These are phyloP conservation scores for Hypoxylon sp. DNA, from an alignment of 2,329 filamentous ascomycete species.

Conservation along the genomic window DNA sequence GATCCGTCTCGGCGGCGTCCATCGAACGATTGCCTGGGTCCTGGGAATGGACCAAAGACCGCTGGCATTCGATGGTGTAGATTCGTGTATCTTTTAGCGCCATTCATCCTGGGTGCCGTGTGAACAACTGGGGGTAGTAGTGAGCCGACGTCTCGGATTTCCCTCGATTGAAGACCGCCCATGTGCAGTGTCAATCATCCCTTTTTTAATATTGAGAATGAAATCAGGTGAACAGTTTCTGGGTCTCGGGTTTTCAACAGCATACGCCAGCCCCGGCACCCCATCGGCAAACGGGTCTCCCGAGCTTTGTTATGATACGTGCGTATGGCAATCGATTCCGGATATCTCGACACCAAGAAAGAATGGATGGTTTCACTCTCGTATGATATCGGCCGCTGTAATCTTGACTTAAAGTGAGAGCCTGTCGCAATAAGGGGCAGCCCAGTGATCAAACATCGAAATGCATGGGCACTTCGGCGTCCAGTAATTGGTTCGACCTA, in stretches of 20 bases:
- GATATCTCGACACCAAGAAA: background rate
- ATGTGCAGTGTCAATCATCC: background rate
- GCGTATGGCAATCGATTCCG: background rate
- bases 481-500: background rate
- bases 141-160: background rate
- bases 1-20: conserved; percentile 19
- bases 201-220: background rate
- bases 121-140: background rate
- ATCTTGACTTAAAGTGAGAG: conserved; percentile 15
- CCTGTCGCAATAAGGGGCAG: background rate
- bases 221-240: background rate
- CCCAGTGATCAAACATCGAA: background rate
- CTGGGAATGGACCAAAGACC: conserved; percentile 28
- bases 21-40: conserved; percentile 28
- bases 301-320: background rate
- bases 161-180: background rate
- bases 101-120: conserved; percentile 2
- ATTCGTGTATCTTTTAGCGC: background rate
- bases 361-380: conserved; percentile 10
- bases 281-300: conserved; percentile 7
- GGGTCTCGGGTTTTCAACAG: background rate
- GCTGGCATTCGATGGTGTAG: conserved; percentile 29
- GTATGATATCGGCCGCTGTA: background rate
- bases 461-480: background rate
- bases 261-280: background rate